Evolutionary conservation across 176 grass and related monocot species (phyloP), one percentile per base, ranked within the genome.

Genomic region (Triticum urartu): DNA sequence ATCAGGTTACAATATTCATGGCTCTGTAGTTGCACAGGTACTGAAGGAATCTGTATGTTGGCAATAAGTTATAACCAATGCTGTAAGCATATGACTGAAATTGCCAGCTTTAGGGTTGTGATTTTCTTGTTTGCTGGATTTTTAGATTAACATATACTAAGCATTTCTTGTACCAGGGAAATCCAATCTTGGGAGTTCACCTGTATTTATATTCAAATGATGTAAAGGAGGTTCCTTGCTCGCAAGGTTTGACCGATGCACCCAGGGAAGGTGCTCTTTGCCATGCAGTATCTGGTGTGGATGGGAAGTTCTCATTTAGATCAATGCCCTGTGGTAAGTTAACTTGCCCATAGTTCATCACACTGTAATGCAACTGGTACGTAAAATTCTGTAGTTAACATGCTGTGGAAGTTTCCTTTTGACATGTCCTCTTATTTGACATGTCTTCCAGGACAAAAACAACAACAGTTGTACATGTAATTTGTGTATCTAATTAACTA

Each of bases 21-120:
- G 97, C 17, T 94, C 84, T 78, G 92, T 99, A 71, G 94, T 96
- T 87, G 93, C 92, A 85, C 92, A 99, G 97, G 97, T 99, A 89
- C 78, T 82, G 36, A 52, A 69, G 38, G 26, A 77, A 58, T 80
- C 26, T 87, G 52, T 42, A 73, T 79, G 47, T 81, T 36, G 38
- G 80, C 75, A 80, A 78, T 78, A 58, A 43, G 18, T 81, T 77
- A 78, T 82, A 58, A 43, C 39, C 22, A 64, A 34, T 36, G 38
- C 33, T 78, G 36, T 12, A 71, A n/a, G 33, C 86, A 79, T 50
- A 64, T 50, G 26, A 15, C 78, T 86, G 42, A 30, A 17, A 86
- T 5, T 2, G 21, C 24, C 14, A 35, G 20, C 54, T 84, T 26
- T 66, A 18, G 8, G 79, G 35, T 50, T 80, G 74, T 87, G 10